Evolutionary conservation across 805 yeast genomes (phyloP), one percentile per base, ranked within the genome.

Genomic region (Saturnispora besseyi): DNA sequence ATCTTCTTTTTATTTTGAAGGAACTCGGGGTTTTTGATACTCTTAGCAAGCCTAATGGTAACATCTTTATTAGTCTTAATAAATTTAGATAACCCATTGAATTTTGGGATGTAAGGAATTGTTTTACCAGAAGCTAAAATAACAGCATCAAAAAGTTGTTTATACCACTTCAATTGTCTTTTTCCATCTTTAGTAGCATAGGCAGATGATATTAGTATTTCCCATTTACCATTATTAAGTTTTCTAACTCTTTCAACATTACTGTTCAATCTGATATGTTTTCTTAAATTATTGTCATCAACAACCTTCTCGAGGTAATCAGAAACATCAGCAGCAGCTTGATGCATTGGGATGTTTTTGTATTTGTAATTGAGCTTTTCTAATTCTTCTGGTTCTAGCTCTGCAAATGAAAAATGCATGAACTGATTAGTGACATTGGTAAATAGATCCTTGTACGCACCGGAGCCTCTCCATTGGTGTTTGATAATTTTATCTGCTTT

Each of bases 71-170:
- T 57, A 42, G 62, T 61, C 68, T 58, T 2, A 84, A 87, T 3
- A 63, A 57, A 58, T 18, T 53, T 45, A 2, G 21, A 18, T 4
- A 58, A 43, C 9, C 50, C 50, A 8, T 54, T 61, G 37, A 77
- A 68, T 21, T 71, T 61, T 2, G 91, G 90, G 44, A 77, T 63
- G 56, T 60, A 68, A 1, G 90, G 90, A 29, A 73, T 66, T 30
- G 80, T 73, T 60, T 78, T 81, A 2, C 90, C 90, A 22, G 76
- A 69, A 3, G 87, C 84, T 9, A 82, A 60, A 1, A 79, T 77
- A 9, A 84, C 75, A 9, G 79, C 84, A 60, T 84, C 89, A 57
- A 72, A 79, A 26, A 54, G 55, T 46, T 75, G 73, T 38, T 58
- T 61, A 53, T 75, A 75, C 79, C 79, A 75, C 5, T 41, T 46